Conservation (phyloP, 2,329 filamentous ascomycete species). For the Xenosphaeropsis pyriputrescens region DNA sequence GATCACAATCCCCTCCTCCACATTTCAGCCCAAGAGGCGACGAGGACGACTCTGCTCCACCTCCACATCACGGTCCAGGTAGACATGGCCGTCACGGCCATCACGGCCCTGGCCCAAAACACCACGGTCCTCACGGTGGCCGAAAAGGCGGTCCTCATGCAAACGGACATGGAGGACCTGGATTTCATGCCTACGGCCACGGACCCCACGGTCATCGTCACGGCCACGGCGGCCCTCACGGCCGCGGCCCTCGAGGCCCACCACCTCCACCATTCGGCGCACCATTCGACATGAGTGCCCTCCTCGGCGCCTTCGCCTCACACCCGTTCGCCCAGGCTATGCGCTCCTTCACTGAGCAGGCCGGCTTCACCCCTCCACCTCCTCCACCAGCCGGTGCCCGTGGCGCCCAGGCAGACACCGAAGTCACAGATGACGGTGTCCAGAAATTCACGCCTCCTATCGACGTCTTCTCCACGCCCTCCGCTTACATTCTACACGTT, state of each 20-base stretch:
- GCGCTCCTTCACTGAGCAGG: constrained; percentile 10
- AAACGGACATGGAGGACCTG: constrained; percentile 4
- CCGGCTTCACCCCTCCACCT: constrained; percentile 8
- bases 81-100: constrained; percentile 5
- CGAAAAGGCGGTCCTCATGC: constrained; percentile 1
- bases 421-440: constrained; percentile 15
- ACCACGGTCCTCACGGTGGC: constrained; percentile 2
- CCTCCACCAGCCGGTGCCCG: constrained; percentile 10
- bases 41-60: constrained; percentile 3
- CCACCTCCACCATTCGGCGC: constrained; percentile 9
- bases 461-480: constrained; percentile 59
- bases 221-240: neutral
- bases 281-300: constrained; percentile 14
- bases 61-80: constrained; percentile 3
- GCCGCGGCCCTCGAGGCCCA: constrained; percentile 4
- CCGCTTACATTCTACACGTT: constrained; percentile 52
- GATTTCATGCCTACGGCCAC: constrained; percentile 1
- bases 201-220: neutral
- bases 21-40: constrained; percentile 1
- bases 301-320: constrained; percentile 10
- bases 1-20: constrained; percentile 21
- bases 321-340: constrained; percentile 16
- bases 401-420: constrained; percentile 6
- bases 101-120: constrained; percentile 2
- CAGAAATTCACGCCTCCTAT: constrained; percentile 45